These are phyloP conservation scores for Phialocephala sp. DNA, from an alignment of 2,329 filamentous ascomycete genomes.

Conservation along the genomic window DNA sequence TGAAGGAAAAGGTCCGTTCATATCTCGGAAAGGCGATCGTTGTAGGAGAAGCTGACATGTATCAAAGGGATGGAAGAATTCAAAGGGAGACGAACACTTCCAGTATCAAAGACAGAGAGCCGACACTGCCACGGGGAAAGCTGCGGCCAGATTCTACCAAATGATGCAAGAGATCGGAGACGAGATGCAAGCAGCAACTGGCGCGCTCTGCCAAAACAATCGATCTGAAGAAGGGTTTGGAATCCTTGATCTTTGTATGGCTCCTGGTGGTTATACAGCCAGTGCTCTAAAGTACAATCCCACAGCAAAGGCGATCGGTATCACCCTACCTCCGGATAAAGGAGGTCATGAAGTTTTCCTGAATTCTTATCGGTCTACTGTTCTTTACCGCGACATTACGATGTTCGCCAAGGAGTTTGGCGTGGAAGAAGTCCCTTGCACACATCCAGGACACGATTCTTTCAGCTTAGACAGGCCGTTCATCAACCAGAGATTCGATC, in stretches of 20 bases:
- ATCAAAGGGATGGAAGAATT: conserved; percentile 52
- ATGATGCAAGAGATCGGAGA: conserved; percentile 50
- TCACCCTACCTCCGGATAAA: conserved; percentile 27
- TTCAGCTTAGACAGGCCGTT: conserved; percentile 26
- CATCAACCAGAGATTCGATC: conserved; percentile 23
- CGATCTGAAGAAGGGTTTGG: conserved; percentile 7
- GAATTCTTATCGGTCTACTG: conserved; percentile 13
- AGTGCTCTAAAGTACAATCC: conserved; percentile 33
- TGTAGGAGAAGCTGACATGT: no score
- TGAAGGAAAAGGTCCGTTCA: conserved; percentile 12
- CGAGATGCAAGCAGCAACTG: conserved; percentile 45
- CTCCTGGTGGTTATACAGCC: conserved; percentile 34
- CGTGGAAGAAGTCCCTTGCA: conserved; percentile 21
- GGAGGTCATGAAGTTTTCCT: conserved; percentile 31
- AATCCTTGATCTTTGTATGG: conserved; percentile 35
- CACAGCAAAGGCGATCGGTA: conserved; percentile 27
- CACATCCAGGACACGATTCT: conserved; percentile 21
- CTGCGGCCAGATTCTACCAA: conserved; percentile 43
- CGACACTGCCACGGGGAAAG: conserved; percentile 43
- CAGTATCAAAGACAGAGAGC: conserved; percentile 45
- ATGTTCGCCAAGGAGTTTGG: conserved; percentile 32
- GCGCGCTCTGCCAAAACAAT: conserved; percentile 16
- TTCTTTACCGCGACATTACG: conserved; percentile 31
- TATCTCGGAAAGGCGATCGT: no score
- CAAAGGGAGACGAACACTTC: conserved; percentile 50